Evolutionary conservation across 768 basidiomycete genomes (phyloP).

Genomic region (Suillus occidentalis): DNA sequence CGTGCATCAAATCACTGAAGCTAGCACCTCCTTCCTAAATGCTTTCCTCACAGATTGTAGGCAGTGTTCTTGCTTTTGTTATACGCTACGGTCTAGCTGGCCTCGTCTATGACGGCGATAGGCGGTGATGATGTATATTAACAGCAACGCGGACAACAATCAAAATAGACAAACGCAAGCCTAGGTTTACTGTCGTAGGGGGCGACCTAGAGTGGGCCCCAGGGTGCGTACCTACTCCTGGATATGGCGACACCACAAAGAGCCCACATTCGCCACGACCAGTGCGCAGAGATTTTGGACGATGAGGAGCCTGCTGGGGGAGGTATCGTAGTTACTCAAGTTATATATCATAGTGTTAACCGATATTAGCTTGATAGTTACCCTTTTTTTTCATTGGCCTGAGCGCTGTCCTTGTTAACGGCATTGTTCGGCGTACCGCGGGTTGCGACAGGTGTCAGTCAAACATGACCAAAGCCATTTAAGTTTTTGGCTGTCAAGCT

Average conservation of each 20-base stretch:
- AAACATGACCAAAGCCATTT: neutral
- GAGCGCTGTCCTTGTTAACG: neutral
- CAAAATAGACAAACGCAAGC: neutral
- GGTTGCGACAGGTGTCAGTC: neutral
- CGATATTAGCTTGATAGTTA: neutral
- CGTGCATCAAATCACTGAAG: neutral
- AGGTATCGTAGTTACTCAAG: neutral
- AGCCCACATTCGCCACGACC: no score
- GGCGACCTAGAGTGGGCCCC: neutral
- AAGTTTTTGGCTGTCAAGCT: neutral
- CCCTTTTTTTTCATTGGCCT: no score
- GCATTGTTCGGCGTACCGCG: neutral
- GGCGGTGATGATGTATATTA: constrained; percentile 48
- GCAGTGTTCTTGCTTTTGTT: constrained; percentile 80
- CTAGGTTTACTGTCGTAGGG: neutral
- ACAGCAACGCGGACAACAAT: neutral
- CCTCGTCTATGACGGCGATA: constrained; percentile 89
- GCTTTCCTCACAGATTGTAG: constrained; percentile 48
- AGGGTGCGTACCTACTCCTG: neutral
- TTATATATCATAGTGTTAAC: neutral
- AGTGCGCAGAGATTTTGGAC: neutral
- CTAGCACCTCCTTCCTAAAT: constrained; percentile 8
- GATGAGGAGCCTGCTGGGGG: neutral
- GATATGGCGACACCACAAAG: neutral
- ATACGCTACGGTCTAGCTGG: constrained; percentile 89